Base-by-base conservation (phyloP, 2,329 filamentous ascomycete species). In the Cercospora sp. region DNA sequence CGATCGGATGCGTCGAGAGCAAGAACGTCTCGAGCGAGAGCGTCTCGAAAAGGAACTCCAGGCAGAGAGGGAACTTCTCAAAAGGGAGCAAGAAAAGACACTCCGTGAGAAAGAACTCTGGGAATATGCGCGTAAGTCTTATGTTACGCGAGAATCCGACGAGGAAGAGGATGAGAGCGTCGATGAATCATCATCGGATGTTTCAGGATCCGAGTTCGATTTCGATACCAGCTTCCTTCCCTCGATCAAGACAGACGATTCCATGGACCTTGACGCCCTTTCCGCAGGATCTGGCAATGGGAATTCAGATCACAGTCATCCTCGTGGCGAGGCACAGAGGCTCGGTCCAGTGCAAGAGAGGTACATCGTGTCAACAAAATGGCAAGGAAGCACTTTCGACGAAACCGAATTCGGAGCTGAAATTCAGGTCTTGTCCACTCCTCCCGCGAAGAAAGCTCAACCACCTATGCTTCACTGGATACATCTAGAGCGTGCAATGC, bases 401-500 rank as follows among this genome's bases (percentile, higher is more conserved):
- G 63, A 65, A 5, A 66, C 45, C 5, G 33, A 57, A 16, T 53
- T 66, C 20, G 63, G 63, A n/a, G 63, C 48, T 6, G 48, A 66
- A n/a, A 26, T 68, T n/a, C 40, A 18, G 13, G 58, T 48, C 16
- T 20, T 60, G 30, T 68, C 67, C 6, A 23, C 59, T 5, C 60
- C 63, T 20, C 63, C 60, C 2, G 48, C 36, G 8, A 60, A 62
- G 20, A 55, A 53, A 48, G 33, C 48, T 20, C 36, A 58, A 8
- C 63, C 45, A 31, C 51, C 59, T 12, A 58, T 62, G 30, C 48
- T 66, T 33, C 63, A 45, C 45, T 71, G 69, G 69, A 53, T 42
- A 5, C 69, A 71, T 31, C 23, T 71, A 16, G 60, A 71, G 36
- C 57, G 67, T 45, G 18, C 53, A n/a, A 59, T 69, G 57, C 60